Evolutionary conservation across 2,329 filamentous ascomycete genomes (phyloP), one percentile per base, ranked within the genome.

Genomic region (Hysterium pulicare): DNA sequence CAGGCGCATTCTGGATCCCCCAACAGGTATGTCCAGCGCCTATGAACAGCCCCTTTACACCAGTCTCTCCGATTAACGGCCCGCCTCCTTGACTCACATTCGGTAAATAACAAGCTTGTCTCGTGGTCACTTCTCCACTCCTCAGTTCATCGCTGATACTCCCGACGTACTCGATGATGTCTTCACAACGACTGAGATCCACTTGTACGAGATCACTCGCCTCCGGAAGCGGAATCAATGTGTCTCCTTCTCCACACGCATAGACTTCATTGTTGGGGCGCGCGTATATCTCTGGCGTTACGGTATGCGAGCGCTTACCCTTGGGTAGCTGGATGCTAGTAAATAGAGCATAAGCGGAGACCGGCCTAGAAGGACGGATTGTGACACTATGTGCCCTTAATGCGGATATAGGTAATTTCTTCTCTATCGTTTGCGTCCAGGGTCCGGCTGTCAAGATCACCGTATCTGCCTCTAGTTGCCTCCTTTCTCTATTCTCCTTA

Each of bases 1-100:
- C 93, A 1, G 91, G 90, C 1, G 83, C 89, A 70, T 98, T 97
- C 71, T 97, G 91, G 17, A 98, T 95, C 0, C 93, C 93, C 93
- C 93, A 98, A 70, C 91, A 97, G 1, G 90, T 95, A 72, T 98
- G 93, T 0, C 93, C 93, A 0, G 88, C 79, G 0, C 93, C 93
- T 46, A 97, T 74, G 64, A 86, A 84, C 33, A 97, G 58, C 0
- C 90, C 90, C 5, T 81, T 78, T 0, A 84, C 80, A 2, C 78
- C 77, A 6, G 90, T 90, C 40, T 76, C 72, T 23, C 0, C 93
- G 93, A 19, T 97, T 78, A 38, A 97, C 67, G 4, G 93, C 91
- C 0, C 81, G 82, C 83, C 67, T 17, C 66, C 70, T 2, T 68
- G 64, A 41, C 63, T 69, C 46, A 90, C 86, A 51, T 84, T 86